Evolutionary conservation across 352 stramenopile species (phyloP).

Genomic region (Phytopythium helicoides): DNA sequence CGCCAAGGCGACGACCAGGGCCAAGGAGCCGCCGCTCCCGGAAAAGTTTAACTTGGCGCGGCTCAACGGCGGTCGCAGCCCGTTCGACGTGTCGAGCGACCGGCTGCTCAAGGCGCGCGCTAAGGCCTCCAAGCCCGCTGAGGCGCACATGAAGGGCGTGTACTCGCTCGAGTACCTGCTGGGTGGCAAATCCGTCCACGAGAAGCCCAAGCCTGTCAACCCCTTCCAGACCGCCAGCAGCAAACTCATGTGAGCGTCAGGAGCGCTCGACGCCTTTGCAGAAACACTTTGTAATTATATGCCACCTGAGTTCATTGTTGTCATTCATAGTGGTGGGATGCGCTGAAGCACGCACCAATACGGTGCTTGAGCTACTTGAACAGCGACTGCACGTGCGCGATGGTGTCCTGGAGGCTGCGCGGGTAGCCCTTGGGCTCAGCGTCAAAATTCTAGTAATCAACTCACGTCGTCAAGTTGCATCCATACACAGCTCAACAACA

Average conservation of each 20-base stretch:
- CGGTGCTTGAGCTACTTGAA: slow-evolving; percentile 14
- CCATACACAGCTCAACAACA: neutral
- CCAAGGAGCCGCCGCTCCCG: slow-evolving; percentile 29
- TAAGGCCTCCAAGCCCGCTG: slow-evolving; percentile 10
- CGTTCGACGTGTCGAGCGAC: slow-evolving; percentile 63
- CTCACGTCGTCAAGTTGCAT: neutral
- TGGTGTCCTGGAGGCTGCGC: slow-evolving; percentile 57
- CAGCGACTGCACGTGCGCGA: slow-evolving; percentile 37
- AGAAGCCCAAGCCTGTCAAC: slow-evolving; percentile 27
- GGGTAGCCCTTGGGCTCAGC: slow-evolving; percentile 51
- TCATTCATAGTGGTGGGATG: too few species aligned
- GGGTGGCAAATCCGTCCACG: slow-evolving; percentile 24
- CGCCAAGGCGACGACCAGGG: slow-evolving; percentile 10
- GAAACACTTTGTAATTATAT: too few species aligned
- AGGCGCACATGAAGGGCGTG: slow-evolving; percentile 44
- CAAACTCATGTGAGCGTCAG: slow-evolving; percentile 55
- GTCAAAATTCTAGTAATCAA: slow-evolving; percentile 49
- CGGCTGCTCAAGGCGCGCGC: slow-evolving; percentile 35
- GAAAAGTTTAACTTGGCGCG: slow-evolving; percentile 66
- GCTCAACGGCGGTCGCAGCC: slow-evolving; percentile 68
- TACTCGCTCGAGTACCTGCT: slow-evolving; percentile 73
- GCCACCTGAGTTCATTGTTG: too few species aligned
- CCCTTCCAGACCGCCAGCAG: slow-evolving; percentile 62
- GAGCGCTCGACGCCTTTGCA: neutral
- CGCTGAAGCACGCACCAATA: too few species aligned